Evolutionary conservation across 2,329 filamentous ascomycete genomes (phyloP).

Genomic region (Thyridium curvatum): DNA sequence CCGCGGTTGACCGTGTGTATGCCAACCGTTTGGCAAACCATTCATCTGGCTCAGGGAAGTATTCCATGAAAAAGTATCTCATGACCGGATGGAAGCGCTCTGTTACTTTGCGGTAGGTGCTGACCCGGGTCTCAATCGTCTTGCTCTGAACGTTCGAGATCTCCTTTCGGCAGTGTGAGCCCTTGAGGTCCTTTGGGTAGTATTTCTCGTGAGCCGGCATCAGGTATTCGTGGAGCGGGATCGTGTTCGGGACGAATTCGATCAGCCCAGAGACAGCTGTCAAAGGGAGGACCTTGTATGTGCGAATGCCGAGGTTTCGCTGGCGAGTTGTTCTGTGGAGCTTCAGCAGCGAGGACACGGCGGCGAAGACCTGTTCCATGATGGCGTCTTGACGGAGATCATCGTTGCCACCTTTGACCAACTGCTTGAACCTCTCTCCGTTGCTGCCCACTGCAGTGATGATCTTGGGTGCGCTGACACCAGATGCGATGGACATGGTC

Average conservation of each 20-base stretch:
- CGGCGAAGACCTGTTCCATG: conserved; percentile 99
- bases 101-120: conserved; percentile 70
- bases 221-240: conserved; percentile 85
- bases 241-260: conserved; percentile 92
- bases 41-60: conserved; percentile 87
- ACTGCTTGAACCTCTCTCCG: conserved; percentile 75
- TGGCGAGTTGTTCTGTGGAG: conserved; percentile 83
- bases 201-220: conserved; percentile 86
- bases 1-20: conserved; percentile 88
- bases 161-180: conserved; percentile 68
- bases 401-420: conserved; percentile 94
- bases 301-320: conserved; percentile 82
- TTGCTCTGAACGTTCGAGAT: conserved; percentile 69
- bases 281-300: conserved; percentile 93
- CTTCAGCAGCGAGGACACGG: conserved; percentile 84
- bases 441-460: conserved; percentile 75
- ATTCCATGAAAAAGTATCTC: conserved; percentile 95
- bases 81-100: conserved; percentile 87
- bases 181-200: conserved; percentile 76
- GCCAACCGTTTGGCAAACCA: conserved; percentile 89
- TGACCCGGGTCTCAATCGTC: conserved; percentile 63
- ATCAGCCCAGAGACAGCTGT: conserved; percentile 84
- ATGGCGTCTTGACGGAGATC: conserved; percentile 94
- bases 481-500: conserved; percentile 78
- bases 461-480: conserved; percentile 90